phyloP scores from a whole-genome alignment of 768 basidiomycete genomes.

The Leccinum fibrillosum region DNA sequence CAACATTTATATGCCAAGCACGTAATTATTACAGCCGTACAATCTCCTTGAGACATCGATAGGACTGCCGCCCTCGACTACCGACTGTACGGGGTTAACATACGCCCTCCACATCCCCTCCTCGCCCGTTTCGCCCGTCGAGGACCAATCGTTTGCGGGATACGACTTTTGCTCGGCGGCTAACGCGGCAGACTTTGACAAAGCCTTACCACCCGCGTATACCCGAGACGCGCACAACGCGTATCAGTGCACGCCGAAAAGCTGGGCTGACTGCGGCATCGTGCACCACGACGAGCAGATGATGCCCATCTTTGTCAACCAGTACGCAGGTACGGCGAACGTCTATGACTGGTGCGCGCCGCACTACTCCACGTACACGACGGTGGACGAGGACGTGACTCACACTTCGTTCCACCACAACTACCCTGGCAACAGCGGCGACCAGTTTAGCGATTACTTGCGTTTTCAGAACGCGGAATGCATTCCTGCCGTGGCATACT shows the following conservation, averaged over 20 bases:
- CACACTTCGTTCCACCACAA: conserved; percentile 6
- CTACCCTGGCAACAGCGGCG: not conserved
- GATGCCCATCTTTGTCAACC: conserved; percentile 29
- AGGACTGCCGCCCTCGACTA: conserved; percentile 22
- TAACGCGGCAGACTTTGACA: conserved; percentile 7
- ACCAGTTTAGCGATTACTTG: conserved; percentile 14
- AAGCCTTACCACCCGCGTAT: conserved; percentile 10
- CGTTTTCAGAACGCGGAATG: conserved; percentile 17
- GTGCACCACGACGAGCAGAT: conserved; percentile 12
- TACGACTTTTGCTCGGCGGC: conserved; percentile 18
- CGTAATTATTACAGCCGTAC: conserved; percentile 29
- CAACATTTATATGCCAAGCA: conserved; percentile 6
- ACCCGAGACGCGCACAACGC: conserved; percentile 13
- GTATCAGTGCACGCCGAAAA: conserved; percentile 24
- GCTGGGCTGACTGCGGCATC: conserved; percentile 24
- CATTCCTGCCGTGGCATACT: conserved; percentile 21
- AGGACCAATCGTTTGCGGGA: conserved; percentile 17
- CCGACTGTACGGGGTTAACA: conserved; percentile 20
- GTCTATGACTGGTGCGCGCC: conserved; percentile 28
- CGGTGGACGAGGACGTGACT: not conserved
- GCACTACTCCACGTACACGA: conserved; percentile 10
- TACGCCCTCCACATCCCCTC: conserved; percentile 26
- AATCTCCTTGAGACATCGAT: conserved; percentile 33
- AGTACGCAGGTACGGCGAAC: conserved; percentile 14
- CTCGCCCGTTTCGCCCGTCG: conserved; percentile 22